Conservation (phyloP, 1,139 yeast genomes). For the Candida dubliniensis region DNA sequence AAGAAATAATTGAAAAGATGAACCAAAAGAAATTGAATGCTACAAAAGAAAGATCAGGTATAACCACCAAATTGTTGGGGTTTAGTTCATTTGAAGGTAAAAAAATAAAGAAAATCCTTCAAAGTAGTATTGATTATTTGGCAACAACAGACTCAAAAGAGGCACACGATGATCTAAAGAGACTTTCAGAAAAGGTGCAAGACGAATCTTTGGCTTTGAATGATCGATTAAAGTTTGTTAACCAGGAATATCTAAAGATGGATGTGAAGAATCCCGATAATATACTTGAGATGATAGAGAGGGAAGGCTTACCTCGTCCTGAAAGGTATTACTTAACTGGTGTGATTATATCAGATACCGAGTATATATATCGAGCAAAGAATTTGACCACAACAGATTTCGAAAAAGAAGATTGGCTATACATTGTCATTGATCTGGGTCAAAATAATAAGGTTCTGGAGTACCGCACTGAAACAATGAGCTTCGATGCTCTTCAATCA, state of each 20-base stretch:
- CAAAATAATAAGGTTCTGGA: slow-evolving; percentile 16
- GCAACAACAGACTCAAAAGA: slow-evolving; percentile 15
- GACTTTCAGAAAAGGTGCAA: slow-evolving; percentile 21
- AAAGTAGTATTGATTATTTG: slow-evolving; percentile 21
- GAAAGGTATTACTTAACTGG: slow-evolving; percentile 27
- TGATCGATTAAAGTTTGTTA: slow-evolving; percentile 19
- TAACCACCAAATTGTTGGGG: slow-evolving; percentile 26
- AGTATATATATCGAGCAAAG: slow-evolving; percentile 26
- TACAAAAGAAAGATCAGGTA: slow-evolving; percentile 18
- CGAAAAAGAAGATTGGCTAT: slow-evolving; percentile 20
- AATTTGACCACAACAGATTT: not conserved
- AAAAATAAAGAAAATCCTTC: slow-evolving; percentile 26
- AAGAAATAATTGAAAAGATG: slow-evolving; percentile 21
- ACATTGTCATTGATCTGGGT: slow-evolving; percentile 12
- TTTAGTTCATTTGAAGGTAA: slow-evolving; percentile 41
- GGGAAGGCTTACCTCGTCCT: slow-evolving; percentile 16
- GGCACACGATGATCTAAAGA: slow-evolving; percentile 25
- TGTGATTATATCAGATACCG: slow-evolving; percentile 29
- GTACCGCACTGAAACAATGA: slow-evolving; percentile 20
- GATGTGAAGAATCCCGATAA: slow-evolving; percentile 27
- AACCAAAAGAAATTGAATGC: slow-evolving; percentile 17
- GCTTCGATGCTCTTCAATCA: slow-evolving; percentile 21
- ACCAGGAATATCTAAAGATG: slow-evolving; percentile 19
- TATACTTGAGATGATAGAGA: slow-evolving; percentile 15
- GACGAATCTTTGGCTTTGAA: slow-evolving; percentile 18